Base-by-base conservation (phyloP, 1,284 basidiomycete genomes). In the Naganishia sp. region DNA sequence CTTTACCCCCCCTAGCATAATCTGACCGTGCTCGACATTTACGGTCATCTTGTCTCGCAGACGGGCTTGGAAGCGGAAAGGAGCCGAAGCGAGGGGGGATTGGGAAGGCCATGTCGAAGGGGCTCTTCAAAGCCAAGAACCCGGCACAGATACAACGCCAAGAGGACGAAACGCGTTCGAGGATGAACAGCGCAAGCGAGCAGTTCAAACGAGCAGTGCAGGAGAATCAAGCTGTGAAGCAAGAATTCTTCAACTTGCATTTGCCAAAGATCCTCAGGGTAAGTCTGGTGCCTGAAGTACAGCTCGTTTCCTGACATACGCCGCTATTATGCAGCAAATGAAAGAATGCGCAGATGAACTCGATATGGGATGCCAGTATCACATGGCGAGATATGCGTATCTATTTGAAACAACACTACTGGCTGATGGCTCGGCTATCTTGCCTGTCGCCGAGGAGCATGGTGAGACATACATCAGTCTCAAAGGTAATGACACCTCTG, bases 161-260 rank as follows among this genome's bases (percentile, higher is more conserved):
- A 80, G 96, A 98, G 77, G 95, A 98, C 72, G 95, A 99, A 75
- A 87, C 95, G 54, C 84, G 96, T 63, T 82, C 85, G 33, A 84
- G 94, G 70, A 88, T 98, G 82, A 92, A 90, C 6, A 83, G 82
- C 55, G 87, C 90, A 4, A 93, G 90, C 42, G 95, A 98, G 75
- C 86, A 87, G 39, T 98, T 94, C 77, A 84, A 92, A 66, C 93
- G 94, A 79, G 88, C 93, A 13, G 89, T 97, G n/a, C 85, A 87
- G 31, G 92, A 94, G 71, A 91, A 90, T 11, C 94, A 97, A 79
- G 83, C 87, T 2, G 86, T 93, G 79, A 85, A 94, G 61, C 94
- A 97, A 78, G 95, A 99, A 77, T 98, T 95, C 78, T 99, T 97
- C 80, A 95, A 96, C 78, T 90, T 95, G 75, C 95, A 98, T 75